Conservation (phyloP, 2,329 filamentous ascomycete genomes). For the Colletotrichum cordylinicola region DNA sequence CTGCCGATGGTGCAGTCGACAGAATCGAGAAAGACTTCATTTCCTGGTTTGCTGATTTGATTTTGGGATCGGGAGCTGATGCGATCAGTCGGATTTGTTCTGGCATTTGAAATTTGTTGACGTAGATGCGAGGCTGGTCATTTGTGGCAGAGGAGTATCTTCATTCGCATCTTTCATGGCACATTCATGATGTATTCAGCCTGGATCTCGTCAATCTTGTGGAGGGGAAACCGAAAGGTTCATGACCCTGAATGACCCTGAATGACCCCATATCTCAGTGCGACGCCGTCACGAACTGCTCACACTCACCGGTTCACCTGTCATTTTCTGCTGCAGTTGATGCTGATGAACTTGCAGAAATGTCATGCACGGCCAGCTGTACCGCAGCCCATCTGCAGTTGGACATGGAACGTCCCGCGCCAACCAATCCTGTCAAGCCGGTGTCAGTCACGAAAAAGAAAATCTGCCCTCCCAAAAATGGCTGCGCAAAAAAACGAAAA, state of each 20-base stretch:
- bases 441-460: not conserved
- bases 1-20: not conserved
- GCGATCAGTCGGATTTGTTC: not conserved
- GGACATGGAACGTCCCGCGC: not conserved
- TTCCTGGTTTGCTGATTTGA: not conserved
- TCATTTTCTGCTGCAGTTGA: not conserved
- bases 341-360: not conserved
- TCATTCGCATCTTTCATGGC: not conserved
- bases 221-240: not conserved
- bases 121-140: not conserved
- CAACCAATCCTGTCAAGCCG: not conserved
- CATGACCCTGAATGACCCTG: not conserved
- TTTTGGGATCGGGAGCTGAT: not conserved
- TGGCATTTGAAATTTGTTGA: not conserved
- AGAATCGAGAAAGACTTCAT: not conserved
- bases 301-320: not conserved
- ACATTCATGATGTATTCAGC: not conserved
- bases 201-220: not conserved
- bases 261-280: not conserved
- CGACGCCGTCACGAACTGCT: not conserved
- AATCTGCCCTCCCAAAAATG: not conserved
- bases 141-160: not conserved
- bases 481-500: not conserved
- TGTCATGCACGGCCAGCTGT: not conserved
- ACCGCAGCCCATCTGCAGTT: not conserved